Evolutionary conservation across 2,329 filamentous ascomycete genomes (phyloP), one percentile per base, ranked within the genome.

Genomic region (Trichoderma sp.): DNA sequence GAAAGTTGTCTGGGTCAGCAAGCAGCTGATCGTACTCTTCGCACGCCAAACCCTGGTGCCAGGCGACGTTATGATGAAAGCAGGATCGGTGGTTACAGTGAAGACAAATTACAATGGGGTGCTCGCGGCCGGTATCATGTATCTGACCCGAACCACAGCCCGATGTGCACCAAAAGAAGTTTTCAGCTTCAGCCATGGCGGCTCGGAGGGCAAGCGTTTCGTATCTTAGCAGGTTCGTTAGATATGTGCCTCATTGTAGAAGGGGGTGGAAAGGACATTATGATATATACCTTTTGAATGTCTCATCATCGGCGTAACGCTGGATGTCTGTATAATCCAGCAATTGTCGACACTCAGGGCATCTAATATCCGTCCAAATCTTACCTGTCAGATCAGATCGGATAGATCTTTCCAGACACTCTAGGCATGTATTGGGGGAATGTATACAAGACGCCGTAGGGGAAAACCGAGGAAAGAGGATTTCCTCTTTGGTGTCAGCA

Each of bases 151-250:
- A 82, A 10, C 78, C 80, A 72, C 87, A 89, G 2, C 77, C 79
- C 0, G 84, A 77, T 1, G 86, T 81, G 72, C 87, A 89, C 83
- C 85, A 87, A 16, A 82, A 75, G 72, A 87, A 89, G 37, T 82
- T 82, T 0, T 80, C 77, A 1, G 82, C 76, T 24, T 77, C 74
- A 21, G 81, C 79, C 65, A 87, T 77, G 13, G 80, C 81, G 13
- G 80, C 79, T 21, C 82, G 79, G 3, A 83, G 77, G 6, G 81
- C 76, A 40, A 86, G 76, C 0, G 74, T 77, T 62, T 86, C 82
- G 70, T 86, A 83, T 47, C 80, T 82, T 60, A 4, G 27, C 27
- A 27, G 8, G 13, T 7, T 14, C 27, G 29, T 62, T 27, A 68
- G 58, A 1, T 29, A 19, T 56, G 10, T 55, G 29, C 4, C 11